Evolutionary conservation across 371 early-diverging fungal species (phyloP).

Genomic region (Mucor saturninus): DNA sequence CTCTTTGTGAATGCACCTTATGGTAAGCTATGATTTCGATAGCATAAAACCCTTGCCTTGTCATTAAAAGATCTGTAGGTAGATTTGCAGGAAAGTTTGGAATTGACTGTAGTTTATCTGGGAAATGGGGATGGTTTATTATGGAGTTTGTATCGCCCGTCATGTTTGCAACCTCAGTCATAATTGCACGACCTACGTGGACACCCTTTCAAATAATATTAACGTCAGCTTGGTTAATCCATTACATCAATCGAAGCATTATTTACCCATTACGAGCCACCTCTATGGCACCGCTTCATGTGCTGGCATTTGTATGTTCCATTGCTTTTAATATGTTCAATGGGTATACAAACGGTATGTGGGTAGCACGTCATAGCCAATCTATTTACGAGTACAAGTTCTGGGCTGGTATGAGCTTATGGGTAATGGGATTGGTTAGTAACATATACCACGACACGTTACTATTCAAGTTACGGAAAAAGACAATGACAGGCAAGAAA

Average conservation of each 20-base stretch:
- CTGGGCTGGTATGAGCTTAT: slow-evolving; percentile 47
- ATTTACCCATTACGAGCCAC: slow-evolving; percentile 59
- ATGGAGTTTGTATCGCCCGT: slow-evolving; percentile 51
- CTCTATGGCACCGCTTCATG: slow-evolving; percentile 55
- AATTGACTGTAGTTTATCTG: slow-evolving; percentile 28
- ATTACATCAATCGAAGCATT: slow-evolving; percentile 64
- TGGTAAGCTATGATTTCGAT: slow-evolving; percentile 18
- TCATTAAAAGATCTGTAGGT: slow-evolving; percentile 16
- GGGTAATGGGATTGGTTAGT: slow-evolving; percentile 49
- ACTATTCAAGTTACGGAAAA: slow-evolving; percentile 46
- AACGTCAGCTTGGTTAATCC: slow-evolving; percentile 52
- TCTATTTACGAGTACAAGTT: slow-evolving; percentile 6
- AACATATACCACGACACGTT: slow-evolving; percentile 64
- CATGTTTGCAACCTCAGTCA: slow-evolving; percentile 27
- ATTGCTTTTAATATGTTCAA: slow-evolving; percentile 60
- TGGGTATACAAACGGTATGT: slow-evolving; percentile 66
- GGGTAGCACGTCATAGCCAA: slow-evolving; percentile 37
- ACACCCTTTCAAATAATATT: slow-evolving; percentile 33
- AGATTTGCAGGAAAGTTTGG: slow-evolving; percentile 36
- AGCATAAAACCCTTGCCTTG: neutral
- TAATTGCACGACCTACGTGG: slow-evolving; percentile 24
- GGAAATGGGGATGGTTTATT: slow-evolving; percentile 45
- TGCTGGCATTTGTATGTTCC: slow-evolving; percentile 27
- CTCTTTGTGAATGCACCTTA: slow-evolving; percentile 31
- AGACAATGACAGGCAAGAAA: slow-evolving; percentile 7